Evolutionary conservation across 1,284 basidiomycete species (phyloP).

Genomic region (Rhodofomes roseus): DNA sequence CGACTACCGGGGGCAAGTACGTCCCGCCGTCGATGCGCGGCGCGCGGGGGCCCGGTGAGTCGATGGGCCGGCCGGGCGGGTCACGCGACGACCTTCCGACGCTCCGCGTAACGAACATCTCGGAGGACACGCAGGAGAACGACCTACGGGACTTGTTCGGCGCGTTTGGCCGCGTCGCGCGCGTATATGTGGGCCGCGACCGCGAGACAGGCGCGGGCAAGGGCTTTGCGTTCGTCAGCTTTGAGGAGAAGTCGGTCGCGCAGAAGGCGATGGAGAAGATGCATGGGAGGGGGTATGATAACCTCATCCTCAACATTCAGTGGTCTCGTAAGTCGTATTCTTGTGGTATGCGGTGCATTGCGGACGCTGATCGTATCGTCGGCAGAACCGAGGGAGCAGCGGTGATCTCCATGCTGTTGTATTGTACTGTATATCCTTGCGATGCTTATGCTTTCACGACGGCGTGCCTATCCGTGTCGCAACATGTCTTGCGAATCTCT

Average conservation of each 20-base stretch:
- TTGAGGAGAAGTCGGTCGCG: constrained; percentile 79
- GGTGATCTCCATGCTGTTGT: constrained; percentile 12
- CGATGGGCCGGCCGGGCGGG: constrained; percentile 64
- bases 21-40: constrained; percentile 90
- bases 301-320: constrained; percentile 82
- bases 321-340: constrained; percentile 61
- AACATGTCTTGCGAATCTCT: neutral
- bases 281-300: constrained; percentile 90
- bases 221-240: constrained; percentile 95
- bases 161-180: constrained; percentile 76
- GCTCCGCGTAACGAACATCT: constrained; percentile 95
- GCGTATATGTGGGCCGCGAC: constrained; percentile 95
- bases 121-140: constrained; percentile 92
- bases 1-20: constrained; percentile 72
- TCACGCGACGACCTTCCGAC: constrained; percentile 92
- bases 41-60: constrained; percentile 71
- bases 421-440: neutral
- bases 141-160: constrained; percentile 93
- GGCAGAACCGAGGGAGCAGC: constrained; percentile 32
- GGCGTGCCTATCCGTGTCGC: neutral
- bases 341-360: neutral
- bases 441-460: neutral
- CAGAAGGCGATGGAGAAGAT: constrained; percentile 92
- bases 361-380: constrained; percentile 1
- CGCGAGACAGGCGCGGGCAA: constrained; percentile 94